Evolutionary conservation across 2,329 filamentous ascomycete genomes (phyloP).

Genomic region (Aspergillus neoniger): DNA sequence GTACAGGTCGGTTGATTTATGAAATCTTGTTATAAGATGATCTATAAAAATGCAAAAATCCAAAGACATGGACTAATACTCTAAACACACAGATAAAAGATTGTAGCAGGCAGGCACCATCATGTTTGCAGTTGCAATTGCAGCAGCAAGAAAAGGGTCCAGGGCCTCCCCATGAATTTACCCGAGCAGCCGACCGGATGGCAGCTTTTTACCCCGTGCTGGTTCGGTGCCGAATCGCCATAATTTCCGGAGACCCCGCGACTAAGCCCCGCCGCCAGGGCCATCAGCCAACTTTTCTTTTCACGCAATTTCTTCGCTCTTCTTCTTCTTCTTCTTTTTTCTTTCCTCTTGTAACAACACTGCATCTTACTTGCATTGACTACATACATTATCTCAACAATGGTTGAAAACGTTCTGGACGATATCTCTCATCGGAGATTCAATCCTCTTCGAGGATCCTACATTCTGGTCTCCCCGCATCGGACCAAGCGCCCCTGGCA

Average conservation of each 20-base stretch:
- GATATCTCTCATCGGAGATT: constrained; percentile 96
- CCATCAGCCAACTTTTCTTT: constrained; percentile 2
- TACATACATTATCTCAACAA: constrained; percentile 38
- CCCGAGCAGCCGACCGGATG: neutral
- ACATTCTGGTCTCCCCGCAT: constrained; percentile 94
- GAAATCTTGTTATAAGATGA: neutral
- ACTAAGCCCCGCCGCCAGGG: neutral
- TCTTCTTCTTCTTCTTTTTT: constrained; percentile 7
- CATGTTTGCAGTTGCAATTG: neutral
- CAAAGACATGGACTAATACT: neutral
- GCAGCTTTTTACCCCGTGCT: neutral
- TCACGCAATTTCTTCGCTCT: neutral
- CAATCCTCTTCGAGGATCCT: constrained; percentile 86
- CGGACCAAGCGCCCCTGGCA: constrained; percentile 97
- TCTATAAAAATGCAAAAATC: neutral
- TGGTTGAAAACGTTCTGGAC: constrained; percentile 78
- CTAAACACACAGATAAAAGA: neutral
- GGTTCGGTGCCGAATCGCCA: neutral
- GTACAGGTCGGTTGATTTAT: neutral
- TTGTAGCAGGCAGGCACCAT: neutral
- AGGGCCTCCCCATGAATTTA: neutral
- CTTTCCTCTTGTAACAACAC: neutral
- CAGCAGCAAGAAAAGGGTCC: neutral
- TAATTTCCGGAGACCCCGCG: constrained; percentile 6
- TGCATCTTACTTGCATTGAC: neutral